These are phyloP conservation scores for Peronosclerospora sorghi DNA, from an alignment of 352 stramenopile genomes.

Conservation along the genomic window DNA sequence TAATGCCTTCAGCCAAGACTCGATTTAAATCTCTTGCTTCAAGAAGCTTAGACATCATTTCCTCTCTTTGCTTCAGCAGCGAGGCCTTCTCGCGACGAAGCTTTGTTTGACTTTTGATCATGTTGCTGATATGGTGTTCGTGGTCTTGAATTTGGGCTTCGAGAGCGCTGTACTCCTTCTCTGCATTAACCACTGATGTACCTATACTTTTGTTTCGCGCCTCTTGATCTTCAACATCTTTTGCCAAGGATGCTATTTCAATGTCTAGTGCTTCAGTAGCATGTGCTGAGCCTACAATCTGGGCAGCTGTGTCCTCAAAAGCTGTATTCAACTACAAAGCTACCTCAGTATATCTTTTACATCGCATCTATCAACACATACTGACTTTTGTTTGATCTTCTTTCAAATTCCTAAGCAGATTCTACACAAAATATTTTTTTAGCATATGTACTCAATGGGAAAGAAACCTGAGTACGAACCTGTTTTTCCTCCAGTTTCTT, in stretches of 20 bases:
- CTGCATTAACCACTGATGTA: slow-evolving; percentile 3
- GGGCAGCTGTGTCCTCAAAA: slow-evolving; percentile 9
- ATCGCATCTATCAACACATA: background rate
- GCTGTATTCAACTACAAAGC: slow-evolving; percentile 10
- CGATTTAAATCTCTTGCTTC: slow-evolving; percentile 14
- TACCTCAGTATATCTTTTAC: slow-evolving; percentile 1
- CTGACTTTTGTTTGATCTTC: slow-evolving; percentile 22
- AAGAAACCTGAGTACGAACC: slow-evolving; percentile 3
- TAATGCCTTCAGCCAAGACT: slow-evolving; percentile 21
- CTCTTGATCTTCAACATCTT: slow-evolving; percentile 17
- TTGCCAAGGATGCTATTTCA: slow-evolving; percentile 12
- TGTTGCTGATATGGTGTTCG: slow-evolving; percentile 12
- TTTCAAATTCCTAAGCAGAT: slow-evolving; percentile 12
- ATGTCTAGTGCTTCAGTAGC: slow-evolving; percentile 4
- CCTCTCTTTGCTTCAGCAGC: slow-evolving; percentile 16
- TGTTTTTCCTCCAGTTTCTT: slow-evolving; percentile 21
- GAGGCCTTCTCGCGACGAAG: slow-evolving; percentile 12
- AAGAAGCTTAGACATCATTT: slow-evolving; percentile 4
- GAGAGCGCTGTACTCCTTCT: slow-evolving; percentile 8
- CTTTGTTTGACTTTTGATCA: slow-evolving; percentile 12
- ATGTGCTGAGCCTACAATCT: slow-evolving; percentile 9
- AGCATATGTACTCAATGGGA: background rate
- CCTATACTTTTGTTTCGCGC: slow-evolving; percentile 3
- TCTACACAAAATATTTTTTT: slow-evolving; percentile 3
- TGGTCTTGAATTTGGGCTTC: slow-evolving; percentile 7